A percentile compares a stretch with the other conserved stretches of the same genome.
Evolutionary conservation across 1,284 basidiomycete species (phyloP).

Genomic region (Tilletia horrida): DNA sequence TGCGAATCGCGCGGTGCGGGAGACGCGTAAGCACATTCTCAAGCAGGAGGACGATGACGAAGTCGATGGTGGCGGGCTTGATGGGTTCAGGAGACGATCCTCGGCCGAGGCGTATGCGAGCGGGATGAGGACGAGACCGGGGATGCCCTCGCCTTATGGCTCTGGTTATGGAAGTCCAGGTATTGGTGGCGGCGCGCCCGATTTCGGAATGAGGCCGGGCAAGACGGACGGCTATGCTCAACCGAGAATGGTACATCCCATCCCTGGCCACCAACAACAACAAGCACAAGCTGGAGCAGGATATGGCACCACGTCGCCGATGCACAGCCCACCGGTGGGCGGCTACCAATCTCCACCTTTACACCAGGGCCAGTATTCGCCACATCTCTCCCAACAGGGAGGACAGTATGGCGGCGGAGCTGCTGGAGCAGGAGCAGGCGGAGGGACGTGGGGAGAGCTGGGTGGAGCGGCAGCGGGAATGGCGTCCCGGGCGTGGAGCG

Average conservation of each 20-base stretch:
- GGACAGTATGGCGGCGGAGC: neutral
- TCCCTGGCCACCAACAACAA: neutral
- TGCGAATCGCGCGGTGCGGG: slow-evolving; percentile 29
- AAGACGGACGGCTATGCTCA: slow-evolving; percentile 6
- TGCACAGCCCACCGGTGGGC: neutral
- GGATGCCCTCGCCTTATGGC: slow-evolving; percentile 26
- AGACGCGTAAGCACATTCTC: slow-evolving; percentile 20
- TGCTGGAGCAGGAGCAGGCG: slow-evolving; percentile 29
- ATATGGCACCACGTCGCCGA: neutral
- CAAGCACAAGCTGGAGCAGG: no score
- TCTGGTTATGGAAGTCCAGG: slow-evolving; percentile 17
- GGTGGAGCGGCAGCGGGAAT: slow-evolving; percentile 21
- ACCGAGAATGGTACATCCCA: slow-evolving; percentile 12
- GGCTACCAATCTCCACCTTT: slow-evolving; percentile 2
- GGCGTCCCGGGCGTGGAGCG: slow-evolving; percentile 33
- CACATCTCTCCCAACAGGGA: no score
- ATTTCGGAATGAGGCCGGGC: slow-evolving; percentile 1
- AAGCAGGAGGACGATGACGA: slow-evolving; percentile 28
- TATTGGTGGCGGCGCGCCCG: neutral
- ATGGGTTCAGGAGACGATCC: no score
- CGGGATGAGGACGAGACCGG: slow-evolving; percentile 23
- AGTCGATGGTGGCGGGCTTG: no score
- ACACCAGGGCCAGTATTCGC: no score
- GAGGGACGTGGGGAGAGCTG: slow-evolving; percentile 31
- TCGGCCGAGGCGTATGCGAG: slow-evolving; percentile 19